Evolutionary conservation across 441 rosid species (phyloP).

Genomic region (Pelargonium myrrhifolium): DNA sequence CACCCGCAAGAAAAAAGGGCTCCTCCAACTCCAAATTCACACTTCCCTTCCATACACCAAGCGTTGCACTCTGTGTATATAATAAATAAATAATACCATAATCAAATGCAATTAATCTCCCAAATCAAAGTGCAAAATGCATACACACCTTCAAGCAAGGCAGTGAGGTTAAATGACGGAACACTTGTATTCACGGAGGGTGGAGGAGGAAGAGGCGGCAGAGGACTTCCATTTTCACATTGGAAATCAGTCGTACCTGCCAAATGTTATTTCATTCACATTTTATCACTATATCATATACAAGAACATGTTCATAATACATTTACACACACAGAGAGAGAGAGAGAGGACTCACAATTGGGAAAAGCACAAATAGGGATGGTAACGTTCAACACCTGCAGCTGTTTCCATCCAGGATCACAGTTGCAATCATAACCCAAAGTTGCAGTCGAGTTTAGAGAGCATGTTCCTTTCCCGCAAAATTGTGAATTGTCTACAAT

Average conservation of each 20-base stretch:
- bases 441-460: background rate
- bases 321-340: background rate
- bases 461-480: slow-evolving; percentile 43
- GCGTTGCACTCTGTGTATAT: no score
- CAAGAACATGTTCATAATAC: background rate
- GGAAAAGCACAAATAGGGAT: background rate
- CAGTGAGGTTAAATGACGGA: background rate
- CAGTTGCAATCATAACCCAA: slow-evolving; percentile 35
- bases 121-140: background rate
- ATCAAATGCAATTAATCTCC: no score
- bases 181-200: background rate
- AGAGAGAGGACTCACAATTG: background rate
- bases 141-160: background rate
- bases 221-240: slow-evolving; percentile 33
- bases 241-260: slow-evolving; percentile 35
- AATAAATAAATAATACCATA: no score
- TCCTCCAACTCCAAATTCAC: no score
- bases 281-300: background rate
- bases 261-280: background rate
- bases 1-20: no score
- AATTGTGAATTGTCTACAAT: background rate
- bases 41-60: no score
- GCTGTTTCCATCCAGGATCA: slow-evolving; percentile 28
- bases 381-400: background rate
- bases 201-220: slow-evolving; percentile 26